These are phyloP conservation scores for Gossypium schwendimanii DNA, from an alignment of 441 rosid species.

Conservation along the genomic window DNA sequence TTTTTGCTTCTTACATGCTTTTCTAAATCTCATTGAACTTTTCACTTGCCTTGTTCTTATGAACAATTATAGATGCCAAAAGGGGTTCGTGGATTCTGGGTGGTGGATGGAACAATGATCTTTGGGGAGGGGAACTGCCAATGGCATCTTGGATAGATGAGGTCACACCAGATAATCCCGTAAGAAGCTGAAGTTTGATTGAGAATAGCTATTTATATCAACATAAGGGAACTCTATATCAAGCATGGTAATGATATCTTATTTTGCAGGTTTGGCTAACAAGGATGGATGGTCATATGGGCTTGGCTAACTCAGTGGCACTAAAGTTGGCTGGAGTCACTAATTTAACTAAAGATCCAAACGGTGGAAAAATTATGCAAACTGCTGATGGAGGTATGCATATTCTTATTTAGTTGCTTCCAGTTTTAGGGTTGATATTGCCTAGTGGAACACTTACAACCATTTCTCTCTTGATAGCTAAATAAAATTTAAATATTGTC, in stretches of 20 bases:
- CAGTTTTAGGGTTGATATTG: neutral
- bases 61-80: conserved; percentile 35
- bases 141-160: conserved; percentile 75
- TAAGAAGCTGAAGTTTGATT: conserved; percentile 26
- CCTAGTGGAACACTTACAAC: neutral
- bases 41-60: neutral
- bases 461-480: neutral
- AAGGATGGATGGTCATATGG: conserved; percentile 95
- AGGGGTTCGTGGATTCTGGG: conserved; percentile 78
- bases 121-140: conserved; percentile 91
- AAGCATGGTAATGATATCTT: neutral
- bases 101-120: conserved; percentile 92
- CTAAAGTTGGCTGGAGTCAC: conserved; percentile 60
- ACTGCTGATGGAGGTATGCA: conserved; percentile 50
- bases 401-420: neutral
- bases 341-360: conserved; percentile 49
- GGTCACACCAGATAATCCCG: conserved; percentile 66
- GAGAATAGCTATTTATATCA: neutral
- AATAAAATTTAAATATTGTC: neutral
- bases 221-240: neutral
- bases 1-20: neutral
- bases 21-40: neutral
- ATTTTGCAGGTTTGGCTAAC: conserved; percentile 63
- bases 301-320: conserved; percentile 71
- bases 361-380: conserved; percentile 64